These are phyloP conservation scores for Russula ochroleuca DNA, from an alignment of 768 basidiomycete species.

Conservation along the genomic window DNA sequence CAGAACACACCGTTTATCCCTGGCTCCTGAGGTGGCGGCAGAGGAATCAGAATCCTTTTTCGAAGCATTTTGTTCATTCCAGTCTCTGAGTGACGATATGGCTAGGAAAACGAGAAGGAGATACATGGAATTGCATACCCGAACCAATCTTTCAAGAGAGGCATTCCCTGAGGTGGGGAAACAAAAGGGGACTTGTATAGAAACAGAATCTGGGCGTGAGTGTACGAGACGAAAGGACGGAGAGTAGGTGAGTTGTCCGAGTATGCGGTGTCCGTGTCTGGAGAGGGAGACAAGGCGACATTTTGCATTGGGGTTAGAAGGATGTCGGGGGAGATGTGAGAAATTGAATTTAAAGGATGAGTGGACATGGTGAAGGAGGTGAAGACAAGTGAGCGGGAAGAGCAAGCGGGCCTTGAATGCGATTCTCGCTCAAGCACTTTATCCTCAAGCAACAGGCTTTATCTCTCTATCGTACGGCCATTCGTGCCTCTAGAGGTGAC, in stretches of 20 bases:
- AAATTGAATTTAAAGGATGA: slow-evolving; percentile 7
- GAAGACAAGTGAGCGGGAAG: slow-evolving; percentile 10
- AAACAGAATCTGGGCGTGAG: slow-evolving; percentile 60
- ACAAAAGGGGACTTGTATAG: slow-evolving; percentile 76
- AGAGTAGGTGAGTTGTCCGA: slow-evolving; percentile 19
- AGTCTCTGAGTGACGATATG: slow-evolving; percentile 34
- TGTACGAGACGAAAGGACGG: slow-evolving; percentile 60
- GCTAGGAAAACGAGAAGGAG: slow-evolving; percentile 22
- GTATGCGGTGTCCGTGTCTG: slow-evolving; percentile 32
- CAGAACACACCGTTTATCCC: slow-evolving; percentile 59
- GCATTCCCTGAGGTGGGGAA: slow-evolving; percentile 68
- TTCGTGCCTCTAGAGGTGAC: slow-evolving; percentile 65
- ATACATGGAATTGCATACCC: slow-evolving; percentile 50
- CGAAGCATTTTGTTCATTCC: slow-evolving; percentile 58
- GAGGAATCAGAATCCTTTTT: slow-evolving; percentile 67
- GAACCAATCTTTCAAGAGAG: slow-evolving; percentile 81
- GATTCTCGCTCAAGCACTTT: slow-evolving; percentile 65
- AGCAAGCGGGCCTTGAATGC: slow-evolving; percentile 26
- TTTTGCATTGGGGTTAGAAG: slow-evolving; percentile 23
- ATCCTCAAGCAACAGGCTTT: slow-evolving; percentile 61
- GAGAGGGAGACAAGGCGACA: slow-evolving; percentile 31
- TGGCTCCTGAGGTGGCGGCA: slow-evolving; percentile 45
- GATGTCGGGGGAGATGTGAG: slow-evolving; percentile 8
- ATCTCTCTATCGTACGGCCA: slow-evolving; percentile 58
- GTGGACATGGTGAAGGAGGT: slow-evolving; percentile 17